Evolutionary conservation across 768 basidiomycete species (phyloP), one percentile per base, ranked within the genome.

Genomic region (Boletus pseudopeckii): DNA sequence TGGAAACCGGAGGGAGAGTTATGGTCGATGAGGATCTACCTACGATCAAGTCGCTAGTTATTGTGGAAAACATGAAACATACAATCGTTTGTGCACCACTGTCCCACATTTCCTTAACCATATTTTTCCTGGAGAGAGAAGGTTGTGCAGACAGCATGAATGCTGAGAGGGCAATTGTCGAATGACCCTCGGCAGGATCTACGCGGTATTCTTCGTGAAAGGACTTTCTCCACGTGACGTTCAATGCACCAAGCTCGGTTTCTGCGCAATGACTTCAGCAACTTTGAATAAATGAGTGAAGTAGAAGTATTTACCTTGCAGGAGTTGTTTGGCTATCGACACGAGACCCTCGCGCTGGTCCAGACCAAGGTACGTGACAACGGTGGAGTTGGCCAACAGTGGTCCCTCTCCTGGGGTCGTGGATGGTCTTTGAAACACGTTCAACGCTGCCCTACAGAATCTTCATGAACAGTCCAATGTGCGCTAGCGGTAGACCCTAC

Each of bases 71-170:
- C 26, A 37, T 46, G 39, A 13, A 5, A 46, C 45, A 53, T 60
- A 94, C 90, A 45, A 97, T 84, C 22, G 84, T 81, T 64, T 88
- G 83, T 20, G 93, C 93, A 41, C 91, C 92, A 62, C 91, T 92
- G 43, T 89, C 80, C 94, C 94, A 98, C 78, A 98, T 89, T 61
- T 90, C 83, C 64, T 86, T 84, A 26, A 95, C 77, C 42, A 92
- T 64, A 2, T 76, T 72, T 71, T 83, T 86, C 55, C 87, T 79
- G 9, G 83, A 79, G 17, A 84, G 61, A 2, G 79, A 82, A 5
- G 84, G 73, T 17, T 93, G 73, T 18, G 89, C 80, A n/a, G 89
- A 85, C 2, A 99, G 73, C 66, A 85, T 77, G 73, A 97, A 98
- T 1, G 94, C 88, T 17, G 90, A 92, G 30, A 99, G 64, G 2